Evolutionary conservation across 495 filamentous ascomycete species (phyloP), one percentile per base, ranked within the genome.

Genomic region (Aspergillus homomorphus): DNA sequence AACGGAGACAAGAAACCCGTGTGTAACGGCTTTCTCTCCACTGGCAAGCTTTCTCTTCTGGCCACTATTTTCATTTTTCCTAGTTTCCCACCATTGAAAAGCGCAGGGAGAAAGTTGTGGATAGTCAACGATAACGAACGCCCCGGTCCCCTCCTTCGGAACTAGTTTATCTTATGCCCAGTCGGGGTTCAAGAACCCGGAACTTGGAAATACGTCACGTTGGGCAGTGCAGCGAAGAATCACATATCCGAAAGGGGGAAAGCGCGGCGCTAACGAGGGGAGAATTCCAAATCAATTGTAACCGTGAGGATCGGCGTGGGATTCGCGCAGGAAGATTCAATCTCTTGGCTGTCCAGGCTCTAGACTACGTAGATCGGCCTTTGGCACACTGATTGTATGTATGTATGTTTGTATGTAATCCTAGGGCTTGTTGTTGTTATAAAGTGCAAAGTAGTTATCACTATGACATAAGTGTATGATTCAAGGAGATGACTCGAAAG

Each of bases 221-320:
- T 45, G 41, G 45, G 56, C 48, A 58, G 38, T n/a, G 23, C 19
- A 33, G 38, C 2, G 12, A 12, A 38, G 33, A 38, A 14, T 28
- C 9, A 49, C n/a, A 8, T 53, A 30, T 10, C 43, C 22, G 10
- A 33, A 33, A n/a, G n/a, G 1, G 41, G 43, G 10, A 42, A 44
- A 43, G 43, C 9, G 53, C 19, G 41, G 23, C 53, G 54, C 59
- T 61, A 61, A 51, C 14, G 4, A 19, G 15, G n/a, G 24, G 21
- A 45, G 51, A 54, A 62, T 62, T 62, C 41, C 54, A 62, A 62
- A 62, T 62, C 60, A 57, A 45, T 54, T 45, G 44, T 46, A 52
- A 45, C 21, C 22, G 33, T 38, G 49, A 57, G 26, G 26, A 50
- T 51, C 48, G 30, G 28, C 42, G n/a, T 8, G 19, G 26, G 54